phyloP scores from a whole-genome alignment of 2,329 filamentous ascomycete genomes.

The Rutstroemia sp. region DNA sequence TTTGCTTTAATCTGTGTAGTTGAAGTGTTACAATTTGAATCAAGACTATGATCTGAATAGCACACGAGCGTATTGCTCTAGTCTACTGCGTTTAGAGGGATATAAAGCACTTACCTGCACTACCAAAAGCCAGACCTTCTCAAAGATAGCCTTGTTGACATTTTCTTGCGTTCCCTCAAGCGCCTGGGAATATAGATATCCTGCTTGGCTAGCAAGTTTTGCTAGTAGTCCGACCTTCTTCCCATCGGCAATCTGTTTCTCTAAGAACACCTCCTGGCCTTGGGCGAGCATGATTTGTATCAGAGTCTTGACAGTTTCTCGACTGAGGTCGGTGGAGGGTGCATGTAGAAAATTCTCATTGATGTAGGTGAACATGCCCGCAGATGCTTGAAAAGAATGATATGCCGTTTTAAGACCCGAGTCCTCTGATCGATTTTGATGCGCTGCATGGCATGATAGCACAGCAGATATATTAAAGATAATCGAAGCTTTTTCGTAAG shows the following conservation, averaged over 20 bases:
- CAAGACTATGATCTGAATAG: not conserved
- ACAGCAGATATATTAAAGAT: constrained; percentile 99
- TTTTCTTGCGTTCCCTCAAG: constrained; percentile 89
- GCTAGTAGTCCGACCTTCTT: constrained; percentile 91
- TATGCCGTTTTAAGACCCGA: constrained; percentile 92
- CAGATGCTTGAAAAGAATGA: constrained; percentile 95
- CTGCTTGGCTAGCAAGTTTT: constrained; percentile 86
- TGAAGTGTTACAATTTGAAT: constrained; percentile 12
- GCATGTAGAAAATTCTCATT: constrained; percentile 99
- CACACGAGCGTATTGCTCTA: not conserved
- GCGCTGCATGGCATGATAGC: constrained; percentile 87
- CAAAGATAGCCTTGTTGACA: constrained; percentile 83
- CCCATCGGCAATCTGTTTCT: constrained; percentile 87
- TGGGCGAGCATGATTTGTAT: constrained; percentile 92
- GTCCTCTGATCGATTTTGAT: constrained; percentile 88
- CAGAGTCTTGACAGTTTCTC: constrained; percentile 91
- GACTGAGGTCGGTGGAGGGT: constrained; percentile 88
- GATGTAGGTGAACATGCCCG: constrained; percentile 99
- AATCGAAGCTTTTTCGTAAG: constrained; percentile 97
- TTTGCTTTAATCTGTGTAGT: constrained; percentile 60
- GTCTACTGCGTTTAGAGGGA: not conserved
- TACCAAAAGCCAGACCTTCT: constrained; percentile 85
- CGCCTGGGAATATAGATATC: constrained; percentile 80
- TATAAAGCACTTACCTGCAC: constrained; percentile 53
- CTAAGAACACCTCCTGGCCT: constrained; percentile 93